Base-by-base conservation (phyloP, 2,329 filamentous ascomycete species). In the Rhexocercosporidium sp. region DNA sequence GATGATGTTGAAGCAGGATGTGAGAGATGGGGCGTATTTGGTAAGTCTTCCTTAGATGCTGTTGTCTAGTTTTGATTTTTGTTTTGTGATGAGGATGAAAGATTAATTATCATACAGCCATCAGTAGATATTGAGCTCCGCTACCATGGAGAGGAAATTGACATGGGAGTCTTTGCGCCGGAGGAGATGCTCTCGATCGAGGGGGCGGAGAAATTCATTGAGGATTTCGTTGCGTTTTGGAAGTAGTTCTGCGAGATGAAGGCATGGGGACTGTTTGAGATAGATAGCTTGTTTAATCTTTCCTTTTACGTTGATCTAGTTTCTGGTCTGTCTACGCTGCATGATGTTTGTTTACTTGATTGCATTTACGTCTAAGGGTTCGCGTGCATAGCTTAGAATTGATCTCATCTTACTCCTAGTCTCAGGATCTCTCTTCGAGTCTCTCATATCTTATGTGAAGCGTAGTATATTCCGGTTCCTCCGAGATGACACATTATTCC, bases 111-210 rank as follows among this genome's bases (percentile, higher is more conserved):
- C 25, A 9, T 49, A 39, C 46, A 78, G 76, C 68, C 74, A 41
- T 69, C 75, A 0, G 62, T 77, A 5, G 76, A 78, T 74, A 63
- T 78, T 29, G 76, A 78, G 49, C 56, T 78, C 0, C 69, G 72
- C 53, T 73, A 75, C 49, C 60, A 69, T 7, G 69, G 62, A 20
- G 68, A 68, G 20, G 62, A 34, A 29, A 31, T 77, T 18, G 75
- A 77, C 66, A 64, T 78, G 51, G 75, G 75, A 3, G 62, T 78
- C 11, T 78, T 77, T 67, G 74, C 70, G 9, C 73, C 74, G 1
- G 51, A 41, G 29, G 51, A 69, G 16, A 64, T 73, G 65, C n/a
- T 77, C 20, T 49, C 62, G 56, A 25, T 75, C 18, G 39, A 62
- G 1, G 70, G 67, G 1, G 75, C 73, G 2, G 69, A 73, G 65